These are phyloP conservation scores for Entomortierella lignicola DNA, from an alignment of 192 early-diverging fungal species.

Conservation along the genomic window DNA sequence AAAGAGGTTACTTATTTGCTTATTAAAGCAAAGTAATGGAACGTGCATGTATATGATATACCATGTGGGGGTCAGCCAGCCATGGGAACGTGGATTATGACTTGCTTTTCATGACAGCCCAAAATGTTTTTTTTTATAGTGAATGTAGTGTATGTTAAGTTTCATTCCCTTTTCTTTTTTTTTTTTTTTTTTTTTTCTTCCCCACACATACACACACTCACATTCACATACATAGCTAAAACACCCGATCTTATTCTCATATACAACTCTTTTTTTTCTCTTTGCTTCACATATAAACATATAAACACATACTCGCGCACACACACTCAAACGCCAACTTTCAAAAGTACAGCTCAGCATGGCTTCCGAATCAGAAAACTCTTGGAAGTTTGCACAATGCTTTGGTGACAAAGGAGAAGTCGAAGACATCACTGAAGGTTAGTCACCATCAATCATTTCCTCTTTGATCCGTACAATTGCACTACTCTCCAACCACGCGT, in stretches of 20 bases:
- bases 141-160: no score
- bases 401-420: conserved; percentile 99
- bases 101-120: background rate
- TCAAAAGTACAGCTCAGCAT: conserved; percentile 8
- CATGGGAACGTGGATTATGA: background rate
- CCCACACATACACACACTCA: background rate
- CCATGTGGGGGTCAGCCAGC: background rate
- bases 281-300: no score
- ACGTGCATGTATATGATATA: background rate
- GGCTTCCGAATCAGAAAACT: conserved; percentile 55
- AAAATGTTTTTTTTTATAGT: background rate
- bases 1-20: background rate
- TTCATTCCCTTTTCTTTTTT: background rate
- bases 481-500: no score
- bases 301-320: background rate
- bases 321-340: background rate
- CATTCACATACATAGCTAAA: background rate
- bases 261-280: conserved; percentile 3
- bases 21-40: no score
- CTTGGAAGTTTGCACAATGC: conserved; percentile 97
- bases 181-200: background rate
- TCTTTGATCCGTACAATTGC: background rate
- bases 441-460: conserved; percentile 14
- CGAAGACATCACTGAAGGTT: conserved; percentile 99
- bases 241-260: background rate